Evolutionary conservation across 495 filamentous ascomycete species (phyloP).

Genomic region (Daldinia vernicosa): DNA sequence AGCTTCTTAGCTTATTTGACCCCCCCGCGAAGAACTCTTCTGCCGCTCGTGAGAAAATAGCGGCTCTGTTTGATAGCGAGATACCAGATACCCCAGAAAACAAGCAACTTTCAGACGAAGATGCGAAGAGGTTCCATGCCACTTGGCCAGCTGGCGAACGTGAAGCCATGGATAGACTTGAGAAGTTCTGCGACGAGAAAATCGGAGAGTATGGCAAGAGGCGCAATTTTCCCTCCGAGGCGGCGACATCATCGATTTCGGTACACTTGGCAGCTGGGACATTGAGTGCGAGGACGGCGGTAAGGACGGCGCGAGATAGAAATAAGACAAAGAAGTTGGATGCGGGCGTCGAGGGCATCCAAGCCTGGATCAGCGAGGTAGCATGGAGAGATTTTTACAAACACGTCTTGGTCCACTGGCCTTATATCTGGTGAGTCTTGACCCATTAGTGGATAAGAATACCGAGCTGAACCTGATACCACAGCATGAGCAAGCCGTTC

Average conservation of each 20-base stretch:
- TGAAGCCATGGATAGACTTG: constrained; percentile 71
- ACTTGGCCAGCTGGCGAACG: constrained; percentile 86
- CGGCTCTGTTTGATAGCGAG: constrained; percentile 66
- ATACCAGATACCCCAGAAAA: constrained; percentile 72
- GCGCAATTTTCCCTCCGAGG: constrained; percentile 67
- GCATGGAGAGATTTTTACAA: constrained; percentile 96
- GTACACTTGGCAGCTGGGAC: constrained; percentile 82
- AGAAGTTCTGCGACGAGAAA: constrained; percentile 75
- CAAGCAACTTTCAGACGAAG: constrained; percentile 68
- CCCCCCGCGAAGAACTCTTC: constrained; percentile 69
- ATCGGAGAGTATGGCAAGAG: constrained; percentile 66
- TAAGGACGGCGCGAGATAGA: constrained; percentile 68
- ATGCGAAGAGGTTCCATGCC: constrained; percentile 63
- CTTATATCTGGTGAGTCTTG: constrained; percentile 76
- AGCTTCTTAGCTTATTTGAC: constrained; percentile 68
- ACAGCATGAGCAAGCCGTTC: constrained; percentile 92
- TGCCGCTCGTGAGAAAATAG: constrained; percentile 60
- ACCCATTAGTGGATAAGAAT: background rate
- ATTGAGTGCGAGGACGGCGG: constrained; percentile 78
- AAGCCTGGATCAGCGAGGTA: constrained; percentile 84
- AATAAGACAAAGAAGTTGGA: constrained; percentile 77
- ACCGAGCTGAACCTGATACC: background rate
- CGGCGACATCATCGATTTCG: constrained; percentile 76
- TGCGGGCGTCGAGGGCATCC: constrained; percentile 71
- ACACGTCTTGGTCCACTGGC: constrained; percentile 86